A percentile compares a stretch with the other conserved stretches of the same genome.
Conservation (phyloP, 116 monocot species). For the Posidonia oceanica region DNA sequence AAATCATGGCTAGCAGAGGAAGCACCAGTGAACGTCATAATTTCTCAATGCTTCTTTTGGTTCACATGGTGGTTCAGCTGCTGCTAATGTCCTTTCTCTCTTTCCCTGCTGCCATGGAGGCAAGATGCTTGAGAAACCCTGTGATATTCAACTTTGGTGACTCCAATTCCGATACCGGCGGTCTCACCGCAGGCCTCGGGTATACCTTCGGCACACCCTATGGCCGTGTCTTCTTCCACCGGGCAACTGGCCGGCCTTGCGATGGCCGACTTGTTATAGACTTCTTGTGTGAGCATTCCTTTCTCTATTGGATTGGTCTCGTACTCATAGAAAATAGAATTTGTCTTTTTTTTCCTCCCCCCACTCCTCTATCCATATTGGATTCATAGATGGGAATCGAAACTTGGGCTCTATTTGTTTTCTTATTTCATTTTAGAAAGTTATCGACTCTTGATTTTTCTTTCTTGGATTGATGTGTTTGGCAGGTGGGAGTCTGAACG, state of each 20-base stretch:
- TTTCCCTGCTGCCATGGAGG: background rate
- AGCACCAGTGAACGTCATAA: no score
- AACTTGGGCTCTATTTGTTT: no score
- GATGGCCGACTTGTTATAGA: constrained; percentile 75
- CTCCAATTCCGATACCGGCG: constrained; percentile 72
- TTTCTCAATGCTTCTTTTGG: no score
- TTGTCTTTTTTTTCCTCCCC: no score
- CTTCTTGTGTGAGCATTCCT: constrained; percentile 42
- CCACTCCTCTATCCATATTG: no score
- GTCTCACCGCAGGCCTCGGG: constrained; percentile 41
- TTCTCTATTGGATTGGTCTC: background rate
- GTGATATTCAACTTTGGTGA: constrained; percentile 76
- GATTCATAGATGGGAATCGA: no score
- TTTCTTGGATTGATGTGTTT: background rate
- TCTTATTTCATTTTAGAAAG: background rate
- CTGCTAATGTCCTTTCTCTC: background rate
- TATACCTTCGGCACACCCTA: constrained; percentile 40
- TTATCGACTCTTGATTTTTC: background rate
- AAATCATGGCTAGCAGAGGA: no score
- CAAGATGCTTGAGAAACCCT: constrained; percentile 5
- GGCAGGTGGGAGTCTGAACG: constrained; percentile 51
- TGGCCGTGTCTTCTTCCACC: constrained; percentile 53
- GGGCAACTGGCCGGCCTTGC: constrained; percentile 43
- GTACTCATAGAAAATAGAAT: background rate
- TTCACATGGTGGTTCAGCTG: no score